phyloP scores from a whole-genome alignment of 805 yeast genomes.

The Candida odintsovae region DNA sequence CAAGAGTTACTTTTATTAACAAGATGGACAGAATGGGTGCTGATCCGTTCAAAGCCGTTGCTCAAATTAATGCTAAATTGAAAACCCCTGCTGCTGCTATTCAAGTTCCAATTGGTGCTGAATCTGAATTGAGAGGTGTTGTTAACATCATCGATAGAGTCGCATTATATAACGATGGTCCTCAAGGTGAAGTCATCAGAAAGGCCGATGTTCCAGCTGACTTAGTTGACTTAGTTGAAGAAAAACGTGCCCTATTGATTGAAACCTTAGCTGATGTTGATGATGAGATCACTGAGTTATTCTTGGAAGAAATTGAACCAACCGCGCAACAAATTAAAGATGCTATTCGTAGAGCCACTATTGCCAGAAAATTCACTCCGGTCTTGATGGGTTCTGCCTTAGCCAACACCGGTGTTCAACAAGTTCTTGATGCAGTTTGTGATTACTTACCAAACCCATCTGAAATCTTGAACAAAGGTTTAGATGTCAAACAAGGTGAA shows the following conservation, averaged over 20 bases:
- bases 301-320: slow-evolving; percentile 86
- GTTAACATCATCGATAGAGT: slow-evolving; percentile 88
- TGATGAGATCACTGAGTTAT: slow-evolving; percentile 93
- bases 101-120: slow-evolving; percentile 97
- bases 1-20: slow-evolving; percentile 91
- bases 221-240: slow-evolving; percentile 76
- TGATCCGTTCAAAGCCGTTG: slow-evolving; percentile 92
- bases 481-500: slow-evolving; percentile 64
- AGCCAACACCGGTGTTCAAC: slow-evolving; percentile 94
- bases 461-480: slow-evolving; percentile 84
- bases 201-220: slow-evolving; percentile 71
- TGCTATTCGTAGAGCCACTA: slow-evolving; percentile 93
- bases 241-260: slow-evolving; percentile 77
- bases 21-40: slow-evolving; percentile 99
- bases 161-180: slow-evolving; percentile 84
- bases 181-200: slow-evolving; percentile 79
- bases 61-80: slow-evolving; percentile 80
- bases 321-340: slow-evolving; percentile 73
- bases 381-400: slow-evolving; percentile 99
- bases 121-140: slow-evolving; percentile 76
- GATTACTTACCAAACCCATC: slow-evolving; percentile 95
- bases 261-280: slow-evolving; percentile 98
- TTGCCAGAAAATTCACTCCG: slow-evolving; percentile 95
- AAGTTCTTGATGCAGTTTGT: slow-evolving; percentile 91
- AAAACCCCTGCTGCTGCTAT: slow-evolving; percentile 95